phyloP scores from a whole-genome alignment of 306 rosid genomes.

The Malus sieversii region DNA sequence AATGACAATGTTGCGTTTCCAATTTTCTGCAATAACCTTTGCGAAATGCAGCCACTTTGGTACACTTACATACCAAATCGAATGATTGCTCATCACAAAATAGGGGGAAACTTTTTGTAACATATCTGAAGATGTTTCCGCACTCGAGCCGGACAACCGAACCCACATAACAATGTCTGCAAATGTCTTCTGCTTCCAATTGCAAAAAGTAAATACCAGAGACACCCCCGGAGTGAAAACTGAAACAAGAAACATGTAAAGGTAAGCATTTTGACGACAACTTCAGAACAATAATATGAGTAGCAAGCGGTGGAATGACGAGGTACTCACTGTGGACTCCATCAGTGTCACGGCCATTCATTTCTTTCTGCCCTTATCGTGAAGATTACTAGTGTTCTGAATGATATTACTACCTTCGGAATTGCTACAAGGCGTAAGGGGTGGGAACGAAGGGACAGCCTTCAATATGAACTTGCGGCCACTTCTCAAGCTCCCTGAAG shows the following conservation, averaged over 20 bases:
- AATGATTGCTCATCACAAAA: not conserved
- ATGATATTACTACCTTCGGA: constrained; percentile 15
- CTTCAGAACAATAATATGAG: not conserved
- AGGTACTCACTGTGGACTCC: constrained; percentile 7
- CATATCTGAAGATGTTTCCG: not conserved
- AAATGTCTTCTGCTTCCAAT: not conserved
- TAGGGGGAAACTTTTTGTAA: not conserved
- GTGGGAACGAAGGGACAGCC: constrained; percentile 53
- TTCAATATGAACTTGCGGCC: constrained; percentile 44
- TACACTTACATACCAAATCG: not conserved
- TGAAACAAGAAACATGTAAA: not conserved
- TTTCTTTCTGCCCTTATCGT: constrained; percentile 12
- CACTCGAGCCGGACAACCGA: constrained; percentile 8
- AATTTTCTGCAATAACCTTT: constrained; percentile 1
- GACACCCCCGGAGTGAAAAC: not conserved
- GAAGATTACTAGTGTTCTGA: constrained; percentile 15
- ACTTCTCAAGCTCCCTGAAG: constrained; percentile 43
- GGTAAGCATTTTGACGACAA: not conserved
- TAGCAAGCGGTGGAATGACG: not conserved
- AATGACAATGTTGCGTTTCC: constrained; percentile 1
- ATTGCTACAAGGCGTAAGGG: constrained; percentile 46
- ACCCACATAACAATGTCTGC: not conserved
- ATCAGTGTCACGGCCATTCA: constrained; percentile 9
- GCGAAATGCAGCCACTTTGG: not conserved
- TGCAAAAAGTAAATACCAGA: not conserved